phyloP scores from a whole-genome alignment of 768 basidiomycete species.

The Boletus sensibilis region DNA sequence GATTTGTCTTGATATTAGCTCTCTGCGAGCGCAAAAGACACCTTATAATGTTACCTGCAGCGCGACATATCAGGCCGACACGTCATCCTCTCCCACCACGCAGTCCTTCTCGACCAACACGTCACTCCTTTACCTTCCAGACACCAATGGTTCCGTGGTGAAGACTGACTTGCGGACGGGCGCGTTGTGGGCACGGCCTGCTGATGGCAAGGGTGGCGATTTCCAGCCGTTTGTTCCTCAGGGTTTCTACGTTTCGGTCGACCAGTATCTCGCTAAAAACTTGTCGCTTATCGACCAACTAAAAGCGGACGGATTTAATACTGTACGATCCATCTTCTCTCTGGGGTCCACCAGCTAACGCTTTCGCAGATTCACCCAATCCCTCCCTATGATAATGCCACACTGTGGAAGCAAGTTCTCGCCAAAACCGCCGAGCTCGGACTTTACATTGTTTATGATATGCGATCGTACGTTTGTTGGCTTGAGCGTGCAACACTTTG shows the following conservation, averaged over 20 bases:
- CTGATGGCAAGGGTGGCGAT: conserved; percentile 13
- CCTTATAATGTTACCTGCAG: conserved; percentile 37
- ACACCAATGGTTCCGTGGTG: conserved; percentile 39
- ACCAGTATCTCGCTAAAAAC: conserved; percentile 51
- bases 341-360: conserved; percentile 18
- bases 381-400: conserved; percentile 60
- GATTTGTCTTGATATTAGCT: conserved; percentile 34
- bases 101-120: conserved; percentile 35
- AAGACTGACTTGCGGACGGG: conserved; percentile 51
- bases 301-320: conserved; percentile 50
- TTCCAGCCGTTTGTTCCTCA: conserved; percentile 56
- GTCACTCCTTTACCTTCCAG: conserved; percentile 42
- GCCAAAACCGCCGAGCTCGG: conserved; percentile 17
- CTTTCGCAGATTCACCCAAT: conserved; percentile 64
- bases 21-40: conserved; percentile 28
- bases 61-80: conserved; percentile 25
- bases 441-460: conserved; percentile 75
- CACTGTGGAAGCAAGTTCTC: conserved; percentile 30
- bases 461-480: conserved; percentile 49
- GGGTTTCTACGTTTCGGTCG: conserved; percentile 71
- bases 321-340: conserved; percentile 9
- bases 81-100: not conserved
- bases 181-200: conserved; percentile 40
- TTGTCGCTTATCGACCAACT: conserved; percentile 52
- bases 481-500: not conserved